A percentile compares a stretch with the other conserved stretches of the same genome.
Conservation (phyloP, 2,329 filamentous ascomycete genomes). For the Ceratocystis variospora region DNA sequence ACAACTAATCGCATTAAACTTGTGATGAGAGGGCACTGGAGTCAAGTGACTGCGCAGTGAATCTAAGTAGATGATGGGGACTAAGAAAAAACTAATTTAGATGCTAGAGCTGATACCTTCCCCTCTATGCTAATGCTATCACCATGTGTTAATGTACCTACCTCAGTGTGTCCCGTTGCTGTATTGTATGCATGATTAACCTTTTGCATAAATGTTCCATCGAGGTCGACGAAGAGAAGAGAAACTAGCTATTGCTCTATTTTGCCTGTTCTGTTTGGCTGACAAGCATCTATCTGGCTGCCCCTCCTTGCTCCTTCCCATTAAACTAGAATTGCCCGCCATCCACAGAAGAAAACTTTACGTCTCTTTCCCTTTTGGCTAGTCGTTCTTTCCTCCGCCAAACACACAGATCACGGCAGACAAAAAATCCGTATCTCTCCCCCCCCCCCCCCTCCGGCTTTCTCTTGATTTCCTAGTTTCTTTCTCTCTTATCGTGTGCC, state of each 20-base stretch:
- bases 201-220: background rate
- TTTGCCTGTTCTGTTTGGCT: background rate
- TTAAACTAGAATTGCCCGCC: background rate
- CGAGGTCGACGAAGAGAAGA: background rate
- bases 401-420: conserved; percentile 1
- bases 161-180: background rate
- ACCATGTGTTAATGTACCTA: background rate
- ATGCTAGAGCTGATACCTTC: background rate
- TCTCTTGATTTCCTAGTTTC: background rate
- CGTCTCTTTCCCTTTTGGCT: background rate
- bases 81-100: background rate
- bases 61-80: too few relatives aligned
- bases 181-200: background rate
- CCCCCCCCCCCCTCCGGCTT: background rate
- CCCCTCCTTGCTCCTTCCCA: conserved; percentile 5
- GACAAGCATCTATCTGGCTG: background rate
- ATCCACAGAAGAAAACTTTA: background rate
- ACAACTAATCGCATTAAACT: background rate
- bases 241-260: background rate
- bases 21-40: background rate
- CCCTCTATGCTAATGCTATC: background rate
- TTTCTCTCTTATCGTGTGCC: background rate
- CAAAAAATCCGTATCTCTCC: background rate
- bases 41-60: too few relatives aligned
- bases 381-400: background rate